Conservation (phyloP, 2,329 filamentous ascomycete species). For the Penicillium sp. region DNA sequence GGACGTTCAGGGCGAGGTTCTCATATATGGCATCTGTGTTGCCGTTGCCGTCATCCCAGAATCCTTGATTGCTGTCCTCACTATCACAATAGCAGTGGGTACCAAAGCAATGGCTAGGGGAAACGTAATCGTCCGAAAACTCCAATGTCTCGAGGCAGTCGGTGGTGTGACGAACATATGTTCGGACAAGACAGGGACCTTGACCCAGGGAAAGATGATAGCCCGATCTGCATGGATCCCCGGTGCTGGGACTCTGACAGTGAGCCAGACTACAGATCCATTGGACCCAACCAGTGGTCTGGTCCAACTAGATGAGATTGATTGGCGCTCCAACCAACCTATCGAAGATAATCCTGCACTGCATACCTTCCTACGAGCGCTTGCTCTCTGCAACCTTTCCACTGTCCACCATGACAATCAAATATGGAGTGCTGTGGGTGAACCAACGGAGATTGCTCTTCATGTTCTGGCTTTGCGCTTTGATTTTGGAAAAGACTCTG, state of each 20-base stretch:
- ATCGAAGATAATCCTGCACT: conserved; percentile 38
- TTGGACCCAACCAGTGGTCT: conserved; percentile 54
- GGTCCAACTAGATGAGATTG: conserved; percentile 39
- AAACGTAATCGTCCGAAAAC: conserved; percentile 54
- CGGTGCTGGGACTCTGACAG: conserved; percentile 50
- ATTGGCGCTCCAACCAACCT: conserved; percentile 26
- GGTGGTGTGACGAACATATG: conserved; percentile 59
- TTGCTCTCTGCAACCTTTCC: conserved; percentile 56
- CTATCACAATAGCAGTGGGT: conserved; percentile 59
- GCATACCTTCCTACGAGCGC: conserved; percentile 51
- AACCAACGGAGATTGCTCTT: conserved; percentile 65
- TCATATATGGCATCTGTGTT: conserved; percentile 59
- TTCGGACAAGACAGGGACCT: conserved; percentile 57
- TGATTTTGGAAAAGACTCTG: conserved; percentile 46
- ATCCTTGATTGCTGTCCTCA: conserved; percentile 61
- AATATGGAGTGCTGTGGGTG: conserved; percentile 58
- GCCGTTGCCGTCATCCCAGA: conserved; percentile 62
- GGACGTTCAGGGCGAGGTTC: conserved; percentile 55
- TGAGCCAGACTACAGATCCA: conserved; percentile 53
- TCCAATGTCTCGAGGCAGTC: conserved; percentile 55
- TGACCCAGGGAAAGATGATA: conserved; percentile 59
- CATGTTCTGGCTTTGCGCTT: conserved; percentile 65
- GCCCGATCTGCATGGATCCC: conserved; percentile 58
- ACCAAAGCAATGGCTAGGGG: conserved; percentile 54
- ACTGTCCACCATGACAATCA: conserved; percentile 44